Conservation (phyloP, 306 rosid species). For the Lathyrus tuberosus region DNA sequence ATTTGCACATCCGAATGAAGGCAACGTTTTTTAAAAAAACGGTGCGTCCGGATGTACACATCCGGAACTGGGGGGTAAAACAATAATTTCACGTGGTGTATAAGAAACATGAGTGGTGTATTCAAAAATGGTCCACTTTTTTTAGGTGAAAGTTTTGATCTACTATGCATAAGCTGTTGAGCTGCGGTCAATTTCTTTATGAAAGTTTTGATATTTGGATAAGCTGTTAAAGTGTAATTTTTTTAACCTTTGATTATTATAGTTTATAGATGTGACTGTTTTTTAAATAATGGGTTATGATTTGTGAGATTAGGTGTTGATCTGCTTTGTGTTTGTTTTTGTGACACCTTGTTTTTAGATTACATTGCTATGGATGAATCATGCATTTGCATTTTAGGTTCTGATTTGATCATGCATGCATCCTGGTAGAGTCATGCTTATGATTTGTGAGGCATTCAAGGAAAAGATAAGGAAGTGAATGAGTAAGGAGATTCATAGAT, state of each 20-base stretch:
- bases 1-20: too few species aligned
- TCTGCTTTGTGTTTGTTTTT: constrained; percentile 1
- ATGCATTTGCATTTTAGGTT: constrained; percentile 1
- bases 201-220: constrained; percentile 9
- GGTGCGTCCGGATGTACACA: too few species aligned
- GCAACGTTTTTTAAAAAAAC: too few species aligned
- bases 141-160: constrained; percentile 1
- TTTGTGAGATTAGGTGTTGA: neutral
- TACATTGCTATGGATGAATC: neutral
- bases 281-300: neutral
- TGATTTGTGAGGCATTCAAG: neutral
- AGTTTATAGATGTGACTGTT: too few species aligned
- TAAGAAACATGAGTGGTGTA: too few species aligned
- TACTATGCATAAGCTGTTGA: neutral
- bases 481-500: neutral
- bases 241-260: too few species aligned
- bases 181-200: neutral
- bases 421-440: neutral
- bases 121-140: too few species aligned
- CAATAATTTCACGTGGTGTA: too few species aligned
- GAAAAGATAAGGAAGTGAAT: too few species aligned
- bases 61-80: too few species aligned
- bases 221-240: neutral
- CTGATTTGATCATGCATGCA: constrained; percentile 3
- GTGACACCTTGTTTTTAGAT: constrained; percentile 4